A percentile compares a stretch with the other conserved stretches of the same genome.
Conservation (phyloP, 129 eudicot species). For the Kitagawia praeruptora region DNA sequence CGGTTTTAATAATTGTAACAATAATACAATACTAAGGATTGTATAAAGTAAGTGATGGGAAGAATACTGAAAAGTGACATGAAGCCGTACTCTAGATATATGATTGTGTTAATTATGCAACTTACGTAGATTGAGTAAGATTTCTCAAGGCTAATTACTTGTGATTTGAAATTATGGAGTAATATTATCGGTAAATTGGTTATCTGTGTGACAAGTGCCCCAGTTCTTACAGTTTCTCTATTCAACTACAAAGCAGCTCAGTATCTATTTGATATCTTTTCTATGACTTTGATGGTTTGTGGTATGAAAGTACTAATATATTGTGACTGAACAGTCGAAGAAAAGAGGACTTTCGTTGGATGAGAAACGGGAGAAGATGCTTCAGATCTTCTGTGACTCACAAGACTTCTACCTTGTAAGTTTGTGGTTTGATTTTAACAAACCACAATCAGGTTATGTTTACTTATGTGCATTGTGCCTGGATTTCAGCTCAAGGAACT, state of each 20-base stretch:
- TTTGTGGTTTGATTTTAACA: neutral
- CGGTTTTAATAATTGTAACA: neutral
- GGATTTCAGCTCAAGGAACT: conserved; percentile 80
- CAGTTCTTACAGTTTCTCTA: neutral
- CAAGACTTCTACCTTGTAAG: conserved; percentile 97
- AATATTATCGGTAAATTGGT: neutral
- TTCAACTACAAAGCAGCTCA: neutral
- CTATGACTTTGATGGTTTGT: neutral
- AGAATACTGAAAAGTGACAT: neutral
- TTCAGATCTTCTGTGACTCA: conserved; percentile 83
- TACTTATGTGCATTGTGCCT: conserved; percentile 10
- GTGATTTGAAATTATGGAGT: neutral
- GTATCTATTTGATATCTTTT: neutral
- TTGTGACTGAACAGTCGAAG: conserved; percentile 55
- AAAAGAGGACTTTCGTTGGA: conserved; percentile 93
- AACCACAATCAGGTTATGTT: neutral
- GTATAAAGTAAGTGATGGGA: neutral
- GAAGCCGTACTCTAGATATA: too few species aligned
- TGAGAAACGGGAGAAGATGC: conserved; percentile 95
- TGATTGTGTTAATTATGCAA: neutral
- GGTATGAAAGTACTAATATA: conserved; percentile 12
- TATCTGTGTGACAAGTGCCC: neutral
- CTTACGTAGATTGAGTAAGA: neutral
- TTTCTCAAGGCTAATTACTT: neutral
- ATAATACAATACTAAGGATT: neutral